Evolutionary conservation across 179 eudicot genomes (phyloP), one percentile per base, ranked within the genome.

Genomic region (Pouteria campechiana): DNA sequence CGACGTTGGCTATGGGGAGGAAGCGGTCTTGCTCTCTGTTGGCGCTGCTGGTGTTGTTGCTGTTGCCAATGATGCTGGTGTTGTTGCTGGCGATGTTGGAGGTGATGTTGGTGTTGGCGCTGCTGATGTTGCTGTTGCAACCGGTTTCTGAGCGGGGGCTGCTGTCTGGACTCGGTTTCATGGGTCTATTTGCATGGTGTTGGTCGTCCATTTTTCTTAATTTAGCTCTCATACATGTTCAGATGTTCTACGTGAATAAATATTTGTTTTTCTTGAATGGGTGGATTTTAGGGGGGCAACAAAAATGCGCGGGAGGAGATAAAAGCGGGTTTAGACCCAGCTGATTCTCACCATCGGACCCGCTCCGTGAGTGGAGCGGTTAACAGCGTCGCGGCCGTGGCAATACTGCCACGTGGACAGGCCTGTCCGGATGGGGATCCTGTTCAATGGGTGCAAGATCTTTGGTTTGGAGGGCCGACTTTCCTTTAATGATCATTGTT

Each of bases 1-100:
- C 80, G 0, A 74, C 80, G 37, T 74, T 74, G 0, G 80, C 80
- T 9, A 74, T 69, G 6, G 80, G 80, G 5, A 74, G 60, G 27
- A 74, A 48, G 3, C 59, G 63, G 39, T 69, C 75, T 61, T 74
- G 73, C 44, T 74, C 76, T 40, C 61, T 65, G 32, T 44, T 43
- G 16, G 17, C 22, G 39, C 7, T 13, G 20, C 12, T 30, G 39
- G 13, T 2, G 17, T 2, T 31, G 31, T 22, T 31, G 12, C 31
- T 51, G 20, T 19, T 38, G 16, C 14, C 12, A n/a, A n/a, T n/a
- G n/a, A n/a, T n/a, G 27, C 22, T 28, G 12, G 15, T 34, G 21
- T 16, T 17, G 6, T 36, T 49, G 48, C 22, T 40, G 38, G 15
- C n/a, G 31, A 16, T 31, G 12, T 38, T 51, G 20, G 12, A 27